These are phyloP conservation scores for Peronosclerospora sorghi DNA, from an alignment of 352 stramenopile species.

Conservation along the genomic window DNA sequence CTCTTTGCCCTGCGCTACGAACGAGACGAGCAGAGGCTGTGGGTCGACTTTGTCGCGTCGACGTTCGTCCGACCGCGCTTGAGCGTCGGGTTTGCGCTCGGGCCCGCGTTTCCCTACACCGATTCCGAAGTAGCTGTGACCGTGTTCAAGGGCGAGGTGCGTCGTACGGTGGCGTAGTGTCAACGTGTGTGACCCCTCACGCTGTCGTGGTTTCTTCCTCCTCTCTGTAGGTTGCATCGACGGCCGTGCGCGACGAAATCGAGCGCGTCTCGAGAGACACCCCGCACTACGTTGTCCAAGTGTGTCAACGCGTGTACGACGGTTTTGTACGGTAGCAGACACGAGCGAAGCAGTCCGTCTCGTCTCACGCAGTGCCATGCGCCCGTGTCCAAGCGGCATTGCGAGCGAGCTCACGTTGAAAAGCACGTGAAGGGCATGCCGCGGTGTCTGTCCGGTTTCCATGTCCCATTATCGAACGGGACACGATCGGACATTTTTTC, in stretches of 20 bases:
- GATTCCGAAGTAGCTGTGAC: constrained; percentile 30
- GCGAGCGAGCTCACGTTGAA: no score
- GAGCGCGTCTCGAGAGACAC: constrained; percentile 24
- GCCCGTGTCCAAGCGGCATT: no score
- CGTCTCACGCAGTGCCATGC: no score
- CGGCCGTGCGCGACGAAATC: constrained; percentile 37
- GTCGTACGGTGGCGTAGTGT: background rate
- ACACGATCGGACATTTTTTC: no score
- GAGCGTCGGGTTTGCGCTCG: constrained; percentile 40
- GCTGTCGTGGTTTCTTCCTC: background rate
- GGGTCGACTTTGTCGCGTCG: constrained; percentile 61
- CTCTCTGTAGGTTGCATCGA: constrained; percentile 33
- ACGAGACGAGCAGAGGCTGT: constrained; percentile 30
- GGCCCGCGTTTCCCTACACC: constrained; percentile 40
- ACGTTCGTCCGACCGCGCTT: constrained; percentile 28
- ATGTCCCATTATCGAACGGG: no score
- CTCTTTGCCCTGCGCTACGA: constrained; percentile 39
- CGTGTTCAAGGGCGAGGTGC: constrained; percentile 43
- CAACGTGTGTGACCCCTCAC: no score
- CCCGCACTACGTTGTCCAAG: constrained; percentile 45
- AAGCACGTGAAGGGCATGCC: no score
- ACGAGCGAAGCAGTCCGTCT: no score
- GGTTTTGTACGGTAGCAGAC: constrained; percentile 28
- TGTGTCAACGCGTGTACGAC: constrained; percentile 38
- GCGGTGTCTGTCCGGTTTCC: no score